Conservation (phyloP, 345 rosid genomes). For the Erysimum cheiranthoides region DNA sequence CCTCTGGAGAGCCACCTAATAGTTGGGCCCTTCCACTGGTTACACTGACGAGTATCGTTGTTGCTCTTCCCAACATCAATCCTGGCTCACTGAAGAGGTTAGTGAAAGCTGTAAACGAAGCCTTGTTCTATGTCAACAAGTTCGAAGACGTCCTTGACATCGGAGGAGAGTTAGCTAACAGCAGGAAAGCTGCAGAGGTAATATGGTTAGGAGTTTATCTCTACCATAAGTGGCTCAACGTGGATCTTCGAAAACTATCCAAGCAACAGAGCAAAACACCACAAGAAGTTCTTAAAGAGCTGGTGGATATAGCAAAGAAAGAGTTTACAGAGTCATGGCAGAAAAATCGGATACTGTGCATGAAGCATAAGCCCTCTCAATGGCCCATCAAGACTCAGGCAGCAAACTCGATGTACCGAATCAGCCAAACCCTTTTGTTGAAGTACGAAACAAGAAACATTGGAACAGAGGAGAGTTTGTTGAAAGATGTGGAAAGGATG, state of each 20-base stretch:
- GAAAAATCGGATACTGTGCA: constrained; percentile 32
- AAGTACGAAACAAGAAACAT: constrained; percentile 39
- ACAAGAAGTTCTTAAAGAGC: constrained; percentile 58
- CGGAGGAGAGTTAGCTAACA: constrained; percentile 49
- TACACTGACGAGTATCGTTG: constrained; percentile 71
- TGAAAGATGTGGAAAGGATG: constrained; percentile 55
- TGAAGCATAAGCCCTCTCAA: constrained; percentile 51
- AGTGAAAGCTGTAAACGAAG: constrained; percentile 61
- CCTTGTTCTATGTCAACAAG: constrained; percentile 57
- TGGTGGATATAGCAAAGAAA: constrained; percentile 59
- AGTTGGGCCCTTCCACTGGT: constrained; percentile 82
- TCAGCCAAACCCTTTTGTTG: constrained; percentile 63
- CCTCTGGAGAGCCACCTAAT: constrained; percentile 63
- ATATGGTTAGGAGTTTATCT: constrained; percentile 73
- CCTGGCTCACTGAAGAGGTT: constrained; percentile 46
- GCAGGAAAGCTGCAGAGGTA: constrained; percentile 60
- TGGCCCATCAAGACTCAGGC: constrained; percentile 80
- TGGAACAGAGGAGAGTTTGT: constrained; percentile 42
- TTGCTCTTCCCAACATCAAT: constrained; percentile 61
- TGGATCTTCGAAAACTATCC: constrained; percentile 63
- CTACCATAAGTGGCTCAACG: constrained; percentile 67
- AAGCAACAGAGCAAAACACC: constrained; percentile 45
- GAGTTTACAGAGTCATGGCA: constrained; percentile 52
- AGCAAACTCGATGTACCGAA: constrained; percentile 81
- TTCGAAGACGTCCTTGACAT: constrained; percentile 55